These are phyloP conservation scores for Biscogniauxia marginata DNA, from an alignment of 2,329 filamentous ascomycete genomes.

Conservation along the genomic window DNA sequence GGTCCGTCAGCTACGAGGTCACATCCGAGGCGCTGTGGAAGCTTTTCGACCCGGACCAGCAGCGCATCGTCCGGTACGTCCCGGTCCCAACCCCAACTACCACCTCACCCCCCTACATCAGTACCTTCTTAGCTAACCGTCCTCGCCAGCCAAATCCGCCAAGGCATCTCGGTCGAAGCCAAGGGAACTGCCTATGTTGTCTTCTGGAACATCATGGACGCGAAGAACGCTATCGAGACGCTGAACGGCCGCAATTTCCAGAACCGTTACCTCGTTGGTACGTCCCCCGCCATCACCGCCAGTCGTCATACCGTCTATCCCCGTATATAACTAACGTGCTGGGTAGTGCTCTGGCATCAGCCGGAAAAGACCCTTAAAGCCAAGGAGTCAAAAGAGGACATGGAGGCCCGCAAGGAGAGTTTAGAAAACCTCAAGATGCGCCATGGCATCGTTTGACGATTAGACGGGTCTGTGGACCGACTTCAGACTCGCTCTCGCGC, in stretches of 20 bases:
- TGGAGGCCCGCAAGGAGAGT: conserved; percentile 91
- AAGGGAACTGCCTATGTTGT: conserved; percentile 99
- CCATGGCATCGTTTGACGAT: conserved; percentile 97
- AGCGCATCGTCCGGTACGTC: conserved; percentile 32
- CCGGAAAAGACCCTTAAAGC: conserved; percentile 72
- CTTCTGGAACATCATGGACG: conserved; percentile 99
- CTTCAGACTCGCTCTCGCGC: conserved; percentile 42
- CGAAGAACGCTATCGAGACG: conserved; percentile 98
- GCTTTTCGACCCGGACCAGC: conserved; percentile 65
- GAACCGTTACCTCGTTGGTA: conserved; percentile 97
- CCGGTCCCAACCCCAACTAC: not conserved
- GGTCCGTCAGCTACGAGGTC: conserved; percentile 82
- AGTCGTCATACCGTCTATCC: not conserved
- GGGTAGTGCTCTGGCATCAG: conserved; percentile 60
- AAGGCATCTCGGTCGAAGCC: conserved; percentile 94
- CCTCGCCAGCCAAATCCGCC: conserved; percentile 80
- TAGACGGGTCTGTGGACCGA: conserved; percentile 65
- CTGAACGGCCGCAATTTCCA: conserved; percentile 99
- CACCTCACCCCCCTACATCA: not conserved
- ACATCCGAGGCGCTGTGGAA: conserved; percentile 97
- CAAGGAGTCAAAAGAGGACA: conserved; percentile 92
- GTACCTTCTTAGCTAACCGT: conserved; percentile 36
- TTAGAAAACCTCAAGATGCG: conserved; percentile 97
- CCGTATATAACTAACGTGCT: conserved; percentile 7
- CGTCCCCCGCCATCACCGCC: conserved; percentile 37